Conservation (phyloP, 2,329 filamentous ascomycete genomes). For the Xenoacremonium recifei region DNA sequence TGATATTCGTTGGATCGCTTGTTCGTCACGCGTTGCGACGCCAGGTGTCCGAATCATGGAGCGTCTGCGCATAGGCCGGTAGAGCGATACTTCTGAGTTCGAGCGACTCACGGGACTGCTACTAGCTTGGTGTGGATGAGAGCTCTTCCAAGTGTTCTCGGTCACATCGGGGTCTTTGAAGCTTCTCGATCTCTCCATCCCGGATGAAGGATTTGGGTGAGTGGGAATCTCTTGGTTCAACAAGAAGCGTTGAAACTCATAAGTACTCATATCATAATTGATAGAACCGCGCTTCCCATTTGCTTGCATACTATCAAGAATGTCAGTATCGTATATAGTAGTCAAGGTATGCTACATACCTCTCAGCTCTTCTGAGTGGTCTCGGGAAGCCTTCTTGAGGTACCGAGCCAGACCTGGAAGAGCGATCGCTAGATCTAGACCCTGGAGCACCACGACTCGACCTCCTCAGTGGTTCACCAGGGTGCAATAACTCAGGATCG, state of each 20-base stretch:
- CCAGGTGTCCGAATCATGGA: slow-evolving; percentile 50
- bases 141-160: slow-evolving; percentile 20
- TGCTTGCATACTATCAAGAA: slow-evolving; percentile 15
- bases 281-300: slow-evolving; percentile 11
- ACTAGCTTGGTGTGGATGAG: slow-evolving; percentile 11
- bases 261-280: slow-evolving; percentile 17
- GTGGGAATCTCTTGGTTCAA: slow-evolving; percentile 13
- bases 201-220: slow-evolving; percentile 13
- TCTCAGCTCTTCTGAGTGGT: slow-evolving; percentile 20
- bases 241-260: slow-evolving; percentile 15
- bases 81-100: slow-evolving; percentile 49
- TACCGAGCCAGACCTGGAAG: slow-evolving; percentile 14
- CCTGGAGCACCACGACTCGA: slow-evolving; percentile 11
- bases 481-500: slow-evolving; percentile 17
- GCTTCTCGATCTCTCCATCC: slow-evolving; percentile 11
- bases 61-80: slow-evolving; percentile 46
- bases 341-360: slow-evolving; percentile 14
- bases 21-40: slow-evolving; percentile 43
- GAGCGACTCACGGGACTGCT: slow-evolving; percentile 23
- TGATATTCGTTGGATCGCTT: slow-evolving; percentile 18
- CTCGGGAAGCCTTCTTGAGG: slow-evolving; percentile 12
- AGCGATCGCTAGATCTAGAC: neutral
- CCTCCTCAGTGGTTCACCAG: slow-evolving; percentile 16
- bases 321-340: slow-evolving; percentile 19
- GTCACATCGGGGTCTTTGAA: slow-evolving; percentile 16